These are phyloP conservation scores for Hirschioporus abietinus DNA, from an alignment of 768 basidiomycete genomes.

Conservation along the genomic window DNA sequence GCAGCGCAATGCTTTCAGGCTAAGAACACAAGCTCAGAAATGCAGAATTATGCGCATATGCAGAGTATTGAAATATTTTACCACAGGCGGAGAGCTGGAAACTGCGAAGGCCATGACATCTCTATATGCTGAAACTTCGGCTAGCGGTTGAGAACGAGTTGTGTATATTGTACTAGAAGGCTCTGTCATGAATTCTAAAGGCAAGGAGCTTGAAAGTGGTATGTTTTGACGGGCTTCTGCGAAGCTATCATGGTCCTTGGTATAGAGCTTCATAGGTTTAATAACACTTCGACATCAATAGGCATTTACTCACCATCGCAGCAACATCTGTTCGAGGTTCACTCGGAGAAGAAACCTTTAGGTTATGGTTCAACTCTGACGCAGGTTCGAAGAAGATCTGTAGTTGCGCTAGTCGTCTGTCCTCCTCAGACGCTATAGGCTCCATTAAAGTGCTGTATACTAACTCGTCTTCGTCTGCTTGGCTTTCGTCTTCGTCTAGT, in stretches of 20 bases:
- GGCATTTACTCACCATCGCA: neutral
- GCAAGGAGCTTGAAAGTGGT: neutral
- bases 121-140: neutral
- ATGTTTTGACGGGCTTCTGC: neutral
- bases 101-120: neutral
- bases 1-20: neutral
- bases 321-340: neutral
- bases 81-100: neutral
- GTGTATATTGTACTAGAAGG: neutral
- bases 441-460: too few species aligned
- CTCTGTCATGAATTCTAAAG: neutral
- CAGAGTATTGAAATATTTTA: neutral
- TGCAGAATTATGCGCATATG: neutral
- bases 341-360: too few species aligned
- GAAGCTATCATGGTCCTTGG: neutral
- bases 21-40: neutral
- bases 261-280: neutral
- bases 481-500: too few species aligned
- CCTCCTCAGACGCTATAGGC: too few species aligned
- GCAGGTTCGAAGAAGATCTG: too few species aligned
- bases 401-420: too few species aligned
- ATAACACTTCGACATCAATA: neutral
- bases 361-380: too few species aligned
- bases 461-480: too few species aligned
- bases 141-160: too few species aligned